A percentile compares a stretch with the other conserved stretches of the same genome.
Evolutionary conservation across 139 green algal species (phyloP).

Genomic region (Chlamydomonas sphaeroides): DNA sequence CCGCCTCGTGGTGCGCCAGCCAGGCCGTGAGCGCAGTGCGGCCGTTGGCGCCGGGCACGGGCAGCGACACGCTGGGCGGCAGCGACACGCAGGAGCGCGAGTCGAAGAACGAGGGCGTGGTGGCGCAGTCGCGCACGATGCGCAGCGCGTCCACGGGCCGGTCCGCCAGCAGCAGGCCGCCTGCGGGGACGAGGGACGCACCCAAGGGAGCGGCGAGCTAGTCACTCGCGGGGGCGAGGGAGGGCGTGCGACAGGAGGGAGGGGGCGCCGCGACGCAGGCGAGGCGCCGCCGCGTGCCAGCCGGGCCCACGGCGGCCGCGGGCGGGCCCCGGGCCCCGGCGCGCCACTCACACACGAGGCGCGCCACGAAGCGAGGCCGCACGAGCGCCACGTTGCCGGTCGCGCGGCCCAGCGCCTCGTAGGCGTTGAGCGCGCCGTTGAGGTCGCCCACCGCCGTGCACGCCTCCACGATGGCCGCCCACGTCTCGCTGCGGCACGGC

Average conservation of each 20-base stretch:
- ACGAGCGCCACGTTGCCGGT: conserved; percentile 8
- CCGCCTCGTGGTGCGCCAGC: conserved; percentile 1
- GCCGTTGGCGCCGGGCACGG: neutral
- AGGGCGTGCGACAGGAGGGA: too few species aligned
- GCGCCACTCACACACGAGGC: conserved; percentile 25
- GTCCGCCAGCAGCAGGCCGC: conserved; percentile 5
- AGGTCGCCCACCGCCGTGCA: conserved; percentile 11
- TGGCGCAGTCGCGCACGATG: conserved; percentile 19
- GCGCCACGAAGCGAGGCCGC: conserved; percentile 14
- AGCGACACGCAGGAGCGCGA: neutral
- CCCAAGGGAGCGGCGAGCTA: too few species aligned
- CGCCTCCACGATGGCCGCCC: conserved; percentile 24
- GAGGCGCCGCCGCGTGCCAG: too few species aligned
- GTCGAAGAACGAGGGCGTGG: conserved; percentile 15
- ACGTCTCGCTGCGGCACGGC: conserved; percentile 21
- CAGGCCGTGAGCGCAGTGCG: conserved; percentile 19
- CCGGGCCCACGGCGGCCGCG: too few species aligned
- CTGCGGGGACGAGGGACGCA: neutral
- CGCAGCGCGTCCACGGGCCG: conserved; percentile 26
- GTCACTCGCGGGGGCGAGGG: too few species aligned
- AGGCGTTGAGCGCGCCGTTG: conserved; percentile 12
- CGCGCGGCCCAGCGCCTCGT: conserved; percentile 9
- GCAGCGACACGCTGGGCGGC: neutral
- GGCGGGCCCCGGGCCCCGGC: too few species aligned
- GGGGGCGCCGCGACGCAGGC: too few species aligned